Evolutionary conservation across 2,329 filamentous ascomycete genomes (phyloP).

Genomic region (Aspergillus pseudotamarii): DNA sequence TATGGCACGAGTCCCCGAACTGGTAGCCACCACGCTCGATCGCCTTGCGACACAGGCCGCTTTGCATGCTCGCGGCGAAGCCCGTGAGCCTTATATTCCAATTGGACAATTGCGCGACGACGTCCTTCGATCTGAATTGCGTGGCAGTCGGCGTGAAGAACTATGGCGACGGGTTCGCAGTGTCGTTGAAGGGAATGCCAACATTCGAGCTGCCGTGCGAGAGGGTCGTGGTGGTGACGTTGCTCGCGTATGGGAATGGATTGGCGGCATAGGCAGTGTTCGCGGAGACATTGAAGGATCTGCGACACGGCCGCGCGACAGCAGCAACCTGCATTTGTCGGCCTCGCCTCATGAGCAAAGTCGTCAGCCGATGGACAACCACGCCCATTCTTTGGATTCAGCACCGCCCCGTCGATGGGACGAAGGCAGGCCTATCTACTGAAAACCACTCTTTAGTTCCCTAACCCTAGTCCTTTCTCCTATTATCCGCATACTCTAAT

Average conservation of each 20-base stretch:
- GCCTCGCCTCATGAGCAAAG: conserved; percentile 25
- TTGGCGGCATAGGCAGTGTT: conserved; percentile 60
- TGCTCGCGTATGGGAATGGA: conserved; percentile 69
- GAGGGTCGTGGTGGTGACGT: conserved; percentile 60
- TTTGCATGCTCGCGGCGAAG: conserved; percentile 67
- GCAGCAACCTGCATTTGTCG: conserved; percentile 32
- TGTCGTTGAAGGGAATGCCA: conserved; percentile 91
- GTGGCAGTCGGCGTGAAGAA: conserved; percentile 71
- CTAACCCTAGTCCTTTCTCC: background rate
- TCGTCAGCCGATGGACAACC: conserved; percentile 17
- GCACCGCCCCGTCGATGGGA: conserved; percentile 42
- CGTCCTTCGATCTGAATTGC: conserved; percentile 80
- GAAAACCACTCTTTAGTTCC: conserved; percentile 9
- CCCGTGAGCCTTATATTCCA: conserved; percentile 77
- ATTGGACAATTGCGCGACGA: conserved; percentile 90
- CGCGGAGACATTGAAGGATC: conserved; percentile 38
- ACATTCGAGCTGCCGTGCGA: conserved; percentile 78
- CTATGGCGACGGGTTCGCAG: conserved; percentile 82
- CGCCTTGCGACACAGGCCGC: conserved; percentile 82
- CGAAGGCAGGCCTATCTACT: conserved; percentile 47
- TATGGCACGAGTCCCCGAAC: conserved; percentile 72
- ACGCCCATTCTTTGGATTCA: conserved; percentile 27
- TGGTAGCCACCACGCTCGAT: conserved; percentile 84
- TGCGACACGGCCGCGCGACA: conserved; percentile 28
- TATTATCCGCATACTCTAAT: background rate